These are phyloP conservation scores for Pyricularia grisea DNA, from an alignment of 2,329 filamentous ascomycete species.

Conservation along the genomic window DNA sequence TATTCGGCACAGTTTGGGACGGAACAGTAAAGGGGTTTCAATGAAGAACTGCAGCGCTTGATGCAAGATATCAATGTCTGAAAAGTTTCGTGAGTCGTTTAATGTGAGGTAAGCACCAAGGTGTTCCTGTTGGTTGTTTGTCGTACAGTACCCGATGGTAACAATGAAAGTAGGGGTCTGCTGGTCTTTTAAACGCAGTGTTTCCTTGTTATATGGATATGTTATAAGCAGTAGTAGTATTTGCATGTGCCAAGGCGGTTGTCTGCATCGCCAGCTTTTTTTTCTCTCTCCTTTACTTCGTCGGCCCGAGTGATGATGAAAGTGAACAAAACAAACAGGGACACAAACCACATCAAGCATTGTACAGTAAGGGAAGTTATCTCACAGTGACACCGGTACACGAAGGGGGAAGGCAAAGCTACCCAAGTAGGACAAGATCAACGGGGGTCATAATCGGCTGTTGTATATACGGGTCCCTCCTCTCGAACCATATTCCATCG, in stretches of 20 bases:
- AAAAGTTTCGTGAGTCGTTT: not conserved
- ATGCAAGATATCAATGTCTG: not conserved
- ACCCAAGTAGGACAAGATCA: not conserved
- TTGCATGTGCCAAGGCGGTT: not conserved
- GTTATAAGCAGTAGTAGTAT: not conserved
- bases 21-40: not conserved
- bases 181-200: not conserved
- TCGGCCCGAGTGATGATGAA: not conserved
- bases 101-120: not conserved
- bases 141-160: not conserved
- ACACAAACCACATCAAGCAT: not conserved
- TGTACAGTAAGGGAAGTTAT: not conserved
- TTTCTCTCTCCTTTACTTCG: not conserved
- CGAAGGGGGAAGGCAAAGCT: not conserved
- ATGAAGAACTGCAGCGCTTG: not conserved
- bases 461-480: not conserved
- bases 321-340: not conserved
- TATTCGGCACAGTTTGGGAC: not conserved
- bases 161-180: not conserved
- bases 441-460: not conserved
- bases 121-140: not conserved
- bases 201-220: not conserved
- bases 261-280: not conserved
- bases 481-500: not conserved
- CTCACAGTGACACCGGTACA: not conserved